Evolutionary conservation across 495 filamentous ascomycete species (phyloP).

Genomic region (Cudoniella acicularis): DNA sequence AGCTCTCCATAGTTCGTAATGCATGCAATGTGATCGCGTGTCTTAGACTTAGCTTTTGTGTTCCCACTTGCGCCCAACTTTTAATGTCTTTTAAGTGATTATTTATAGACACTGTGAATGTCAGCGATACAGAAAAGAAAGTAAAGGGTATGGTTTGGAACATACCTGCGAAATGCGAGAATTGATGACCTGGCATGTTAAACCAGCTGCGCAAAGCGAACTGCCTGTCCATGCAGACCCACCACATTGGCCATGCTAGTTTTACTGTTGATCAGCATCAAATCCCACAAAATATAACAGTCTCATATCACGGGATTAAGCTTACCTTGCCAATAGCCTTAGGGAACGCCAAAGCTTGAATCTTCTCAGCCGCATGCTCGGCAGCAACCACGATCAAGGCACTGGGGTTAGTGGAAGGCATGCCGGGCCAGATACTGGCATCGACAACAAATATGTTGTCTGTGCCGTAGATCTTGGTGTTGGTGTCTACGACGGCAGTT

Average conservation of each 20-base stretch:
- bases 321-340: constrained; percentile 7
- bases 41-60: too few relatives aligned
- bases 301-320: neutral
- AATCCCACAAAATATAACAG: neutral
- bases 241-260: neutral
- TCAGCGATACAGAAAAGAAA: too few relatives aligned
- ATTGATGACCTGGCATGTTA: too few relatives aligned
- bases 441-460: constrained; percentile 58
- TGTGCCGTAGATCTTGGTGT: constrained; percentile 62
- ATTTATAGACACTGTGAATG: too few relatives aligned
- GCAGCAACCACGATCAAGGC: constrained; percentile 49
- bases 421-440: constrained; percentile 54
- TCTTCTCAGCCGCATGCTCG: constrained; percentile 48
- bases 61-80: too few relatives aligned
- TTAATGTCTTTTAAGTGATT: too few relatives aligned
- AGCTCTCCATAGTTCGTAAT: too few relatives aligned
- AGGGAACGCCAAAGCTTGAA: constrained; percentile 39
- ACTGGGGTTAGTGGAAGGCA: constrained; percentile 49
- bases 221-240: neutral
- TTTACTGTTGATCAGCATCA: neutral
- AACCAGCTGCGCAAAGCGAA: neutral
- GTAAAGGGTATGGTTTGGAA: too few relatives aligned
- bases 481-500: constrained; percentile 57
- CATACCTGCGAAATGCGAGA: too few relatives aligned
- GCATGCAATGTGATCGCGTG: too few relatives aligned